phyloP scores from a whole-genome alignment of 352 stramenopile species.

The Globisporangium acanthophoron region DNA sequence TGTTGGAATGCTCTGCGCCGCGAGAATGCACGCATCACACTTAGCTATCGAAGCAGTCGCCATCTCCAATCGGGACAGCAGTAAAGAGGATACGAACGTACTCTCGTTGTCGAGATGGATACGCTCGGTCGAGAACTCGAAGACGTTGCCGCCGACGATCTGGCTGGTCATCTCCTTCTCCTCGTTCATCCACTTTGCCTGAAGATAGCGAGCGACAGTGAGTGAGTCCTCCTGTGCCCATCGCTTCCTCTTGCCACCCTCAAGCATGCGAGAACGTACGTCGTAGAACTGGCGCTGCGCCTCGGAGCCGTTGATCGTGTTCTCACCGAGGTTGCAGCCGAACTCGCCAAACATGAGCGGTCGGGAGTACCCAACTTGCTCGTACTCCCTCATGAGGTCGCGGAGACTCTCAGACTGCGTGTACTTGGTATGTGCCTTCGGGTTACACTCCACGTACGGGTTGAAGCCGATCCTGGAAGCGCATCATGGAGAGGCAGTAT shows the following conservation, averaged over 20 bases:
- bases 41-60: too few species aligned
- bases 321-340: constrained; percentile 41
- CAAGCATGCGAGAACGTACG: constrained; percentile 8
- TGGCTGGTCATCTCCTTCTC: constrained; percentile 58
- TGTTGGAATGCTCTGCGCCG: constrained; percentile 20
- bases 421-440: constrained; percentile 42
- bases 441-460: constrained; percentile 67
- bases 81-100: too few species aligned
- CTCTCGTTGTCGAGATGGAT: constrained; percentile 41
- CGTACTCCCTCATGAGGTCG: constrained; percentile 62
- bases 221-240: too few species aligned
- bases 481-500: too few species aligned
- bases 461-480: constrained; percentile 36
- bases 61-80: too few species aligned
- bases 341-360: constrained; percentile 59
- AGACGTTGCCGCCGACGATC: constrained; percentile 69
- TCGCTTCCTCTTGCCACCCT: too few species aligned
- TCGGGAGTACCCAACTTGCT: too few species aligned
- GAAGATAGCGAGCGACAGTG: too few species aligned
- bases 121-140: constrained; percentile 71
- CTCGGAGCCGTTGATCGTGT: constrained; percentile 50
- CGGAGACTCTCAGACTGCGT: constrained; percentile 48
- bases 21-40: too few species aligned
- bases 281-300: constrained; percentile 62
- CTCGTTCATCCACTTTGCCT: constrained; percentile 78